Percentiles rank a stretch among this genome's conserved stretches.
phyloP scores from a whole-genome alignment of 2,329 filamentous ascomycete species.

The Cytospora chrysosperma region DNA sequence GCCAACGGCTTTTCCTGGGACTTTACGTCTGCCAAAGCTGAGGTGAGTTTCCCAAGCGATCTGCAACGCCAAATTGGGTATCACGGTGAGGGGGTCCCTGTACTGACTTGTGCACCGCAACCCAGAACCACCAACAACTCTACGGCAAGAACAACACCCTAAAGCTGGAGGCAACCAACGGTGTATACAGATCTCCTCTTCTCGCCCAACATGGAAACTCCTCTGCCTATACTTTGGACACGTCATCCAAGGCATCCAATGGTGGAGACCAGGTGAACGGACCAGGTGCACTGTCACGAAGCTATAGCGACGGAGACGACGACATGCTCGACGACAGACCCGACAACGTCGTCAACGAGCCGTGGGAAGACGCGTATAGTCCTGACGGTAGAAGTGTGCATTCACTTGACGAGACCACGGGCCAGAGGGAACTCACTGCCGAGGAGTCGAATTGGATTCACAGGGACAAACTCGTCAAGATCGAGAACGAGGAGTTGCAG shows the following conservation, averaged over 20 bases:
- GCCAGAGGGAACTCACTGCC: constrained; percentile 38
- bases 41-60: constrained; percentile 37
- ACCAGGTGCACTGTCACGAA: constrained; percentile 19
- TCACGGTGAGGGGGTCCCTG: constrained; percentile 10
- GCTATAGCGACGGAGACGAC: constrained; percentile 28
- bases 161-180: constrained; percentile 20
- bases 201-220: constrained; percentile 24
- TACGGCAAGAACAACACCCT: constrained; percentile 22
- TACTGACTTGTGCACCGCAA: not conserved
- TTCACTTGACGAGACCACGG: constrained; percentile 28
- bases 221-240: constrained; percentile 5
- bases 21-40: constrained; percentile 33
- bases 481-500: constrained; percentile 77
- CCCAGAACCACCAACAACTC: constrained; percentile 22
- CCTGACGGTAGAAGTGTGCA: constrained; percentile 20
- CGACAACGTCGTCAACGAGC: constrained; percentile 48
- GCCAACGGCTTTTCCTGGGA: constrained; percentile 47
- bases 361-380: constrained; percentile 28
- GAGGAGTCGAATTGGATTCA: constrained; percentile 82
- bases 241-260: constrained; percentile 16
- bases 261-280: constrained; percentile 17
- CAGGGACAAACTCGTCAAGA: constrained; percentile 77
- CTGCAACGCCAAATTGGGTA: constrained; percentile 5
- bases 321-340: constrained; percentile 40
- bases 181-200: constrained; percentile 23